Conservation (phyloP, 108 stramenopile genomes). For the Seminavis robusta region DNA sequence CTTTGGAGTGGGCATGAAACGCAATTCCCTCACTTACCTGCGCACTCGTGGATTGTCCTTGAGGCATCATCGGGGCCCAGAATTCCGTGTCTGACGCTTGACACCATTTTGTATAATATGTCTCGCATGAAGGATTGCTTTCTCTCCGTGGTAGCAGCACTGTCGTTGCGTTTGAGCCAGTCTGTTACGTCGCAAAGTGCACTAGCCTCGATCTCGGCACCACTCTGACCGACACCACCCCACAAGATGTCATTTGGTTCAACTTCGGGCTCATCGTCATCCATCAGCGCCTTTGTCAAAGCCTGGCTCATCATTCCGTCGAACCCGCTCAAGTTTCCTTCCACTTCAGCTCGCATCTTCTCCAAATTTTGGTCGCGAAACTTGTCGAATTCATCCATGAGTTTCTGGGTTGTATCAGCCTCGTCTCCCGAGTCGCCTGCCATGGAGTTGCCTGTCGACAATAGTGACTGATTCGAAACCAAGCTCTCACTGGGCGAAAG, state of each 20-base stretch:
- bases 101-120: slow-evolving; percentile 63
- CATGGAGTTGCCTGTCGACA: slow-evolving; percentile 51
- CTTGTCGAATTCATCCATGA: slow-evolving; percentile 81
- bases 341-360: slow-evolving; percentile 63
- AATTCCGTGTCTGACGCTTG: slow-evolving; percentile 47
- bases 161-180: slow-evolving; percentile 70
- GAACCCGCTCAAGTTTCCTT: slow-evolving; percentile 51
- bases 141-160: slow-evolving; percentile 40
- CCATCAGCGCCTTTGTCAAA: slow-evolving; percentile 72
- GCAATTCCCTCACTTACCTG: too few relatives aligned
- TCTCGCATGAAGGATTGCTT: slow-evolving; percentile 72
- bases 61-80: slow-evolving; percentile 63
- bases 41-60: slow-evolving; percentile 72
- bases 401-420: slow-evolving; percentile 42
- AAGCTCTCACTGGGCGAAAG: slow-evolving; percentile 49
- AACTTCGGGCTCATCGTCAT: slow-evolving; percentile 42
- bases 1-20: too few relatives aligned
- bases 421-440: slow-evolving; percentile 43
- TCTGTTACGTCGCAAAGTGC: slow-evolving; percentile 66
- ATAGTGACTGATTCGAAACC: slow-evolving; percentile 42
- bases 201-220: slow-evolving; percentile 71
- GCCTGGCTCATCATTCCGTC: slow-evolving; percentile 86
- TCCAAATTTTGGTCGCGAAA: slow-evolving; percentile 78
- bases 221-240: slow-evolving; percentile 32
- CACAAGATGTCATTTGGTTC: slow-evolving; percentile 25